Percentiles rank a stretch among this genome's conserved stretches.
phyloP scores from a whole-genome alignment of 805 yeast species.

The Torulaspora microellipsoides region DNA sequence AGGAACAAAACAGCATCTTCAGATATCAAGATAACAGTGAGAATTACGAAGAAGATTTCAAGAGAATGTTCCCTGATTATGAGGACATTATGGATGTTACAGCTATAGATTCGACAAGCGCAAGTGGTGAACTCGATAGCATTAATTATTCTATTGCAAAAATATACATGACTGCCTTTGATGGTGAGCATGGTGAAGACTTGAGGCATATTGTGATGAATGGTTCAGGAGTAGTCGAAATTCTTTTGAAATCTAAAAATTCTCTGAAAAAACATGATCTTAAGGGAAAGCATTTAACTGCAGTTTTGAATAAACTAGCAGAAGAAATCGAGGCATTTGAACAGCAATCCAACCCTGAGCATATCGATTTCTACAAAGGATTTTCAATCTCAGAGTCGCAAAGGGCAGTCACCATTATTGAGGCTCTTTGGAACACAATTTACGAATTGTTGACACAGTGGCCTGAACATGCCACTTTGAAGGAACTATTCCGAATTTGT shows the following conservation, averaged over 20 bases:
- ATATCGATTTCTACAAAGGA: slow-evolving; percentile 62
- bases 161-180: slow-evolving; percentile 44
- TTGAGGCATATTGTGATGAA: slow-evolving; percentile 36
- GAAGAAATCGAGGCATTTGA: slow-evolving; percentile 33
- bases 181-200: slow-evolving; percentile 12
- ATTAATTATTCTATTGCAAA: slow-evolving; percentile 46
- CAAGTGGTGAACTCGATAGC: slow-evolving; percentile 36
- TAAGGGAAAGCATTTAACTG: slow-evolving; percentile 33
- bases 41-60: slow-evolving; percentile 78
- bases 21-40: slow-evolving; percentile 57
- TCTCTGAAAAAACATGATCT: slow-evolving; percentile 22
- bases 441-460: slow-evolving; percentile 54
- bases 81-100: slow-evolving; percentile 45
- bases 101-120: slow-evolving; percentile 17
- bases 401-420: slow-evolving; percentile 49
- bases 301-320: slow-evolving; percentile 36
- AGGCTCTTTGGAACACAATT: slow-evolving; percentile 43
- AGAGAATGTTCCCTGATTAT: slow-evolving; percentile 78
- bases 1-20: slow-evolving; percentile 58
- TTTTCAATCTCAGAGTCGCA: slow-evolving; percentile 56
- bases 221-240: slow-evolving; percentile 38
- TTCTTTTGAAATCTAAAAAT: slow-evolving; percentile 23
- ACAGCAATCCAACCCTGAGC: slow-evolving; percentile 11
- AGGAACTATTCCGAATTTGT: slow-evolving; percentile 57
- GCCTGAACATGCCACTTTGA: slow-evolving; percentile 94